Conservation (phyloP, 352 stramenopile species). For the Phytopythium vexans region DNA sequence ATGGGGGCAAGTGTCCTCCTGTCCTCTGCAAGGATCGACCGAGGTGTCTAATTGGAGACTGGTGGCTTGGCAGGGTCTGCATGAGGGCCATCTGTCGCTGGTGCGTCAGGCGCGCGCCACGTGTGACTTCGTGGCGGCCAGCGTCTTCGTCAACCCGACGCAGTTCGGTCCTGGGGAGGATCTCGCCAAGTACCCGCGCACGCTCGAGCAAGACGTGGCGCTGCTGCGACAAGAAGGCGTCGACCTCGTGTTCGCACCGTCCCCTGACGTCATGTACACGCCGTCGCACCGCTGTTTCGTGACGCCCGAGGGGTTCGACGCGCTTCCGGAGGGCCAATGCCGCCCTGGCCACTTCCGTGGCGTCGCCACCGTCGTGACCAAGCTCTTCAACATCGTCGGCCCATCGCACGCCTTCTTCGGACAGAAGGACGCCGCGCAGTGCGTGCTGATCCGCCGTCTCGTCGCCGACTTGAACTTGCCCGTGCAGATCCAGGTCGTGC, state of each 20-base stretch:
- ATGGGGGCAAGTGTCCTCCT: conserved; percentile 89
- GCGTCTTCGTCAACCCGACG: conserved; percentile 99
- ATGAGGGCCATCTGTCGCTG: conserved; percentile 94
- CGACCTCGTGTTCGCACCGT: conserved; percentile 89
- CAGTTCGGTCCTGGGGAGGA: conserved; percentile 99
- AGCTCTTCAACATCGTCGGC: conserved; percentile 99
- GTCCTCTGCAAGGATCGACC: background rate
- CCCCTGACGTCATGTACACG: conserved; percentile 85
- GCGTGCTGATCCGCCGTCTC: conserved; percentile 93
- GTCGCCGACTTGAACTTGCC: conserved; percentile 97
- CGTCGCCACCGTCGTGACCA: conserved; percentile 98
- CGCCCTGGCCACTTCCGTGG: conserved; percentile 97
- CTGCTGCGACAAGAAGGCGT: conserved; percentile 86
- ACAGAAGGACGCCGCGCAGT: conserved; percentile 99
- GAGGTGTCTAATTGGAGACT: background rate
- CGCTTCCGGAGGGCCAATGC: conserved; percentile 89
- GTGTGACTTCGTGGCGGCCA: conserved; percentile 94
- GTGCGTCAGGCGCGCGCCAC: conserved; percentile 82
- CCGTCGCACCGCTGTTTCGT: conserved; percentile 88
- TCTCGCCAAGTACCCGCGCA: conserved; percentile 97
- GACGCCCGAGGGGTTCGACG: conserved; percentile 92
- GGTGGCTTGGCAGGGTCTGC: conserved; percentile 73
- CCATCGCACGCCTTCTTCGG: conserved; percentile 98
- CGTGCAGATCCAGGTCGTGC: conserved; percentile 89
- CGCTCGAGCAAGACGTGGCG: conserved; percentile 92